Conservation (phyloP, 169 alveolate species). For the Cryptosporidium tyzzeri region DNA sequence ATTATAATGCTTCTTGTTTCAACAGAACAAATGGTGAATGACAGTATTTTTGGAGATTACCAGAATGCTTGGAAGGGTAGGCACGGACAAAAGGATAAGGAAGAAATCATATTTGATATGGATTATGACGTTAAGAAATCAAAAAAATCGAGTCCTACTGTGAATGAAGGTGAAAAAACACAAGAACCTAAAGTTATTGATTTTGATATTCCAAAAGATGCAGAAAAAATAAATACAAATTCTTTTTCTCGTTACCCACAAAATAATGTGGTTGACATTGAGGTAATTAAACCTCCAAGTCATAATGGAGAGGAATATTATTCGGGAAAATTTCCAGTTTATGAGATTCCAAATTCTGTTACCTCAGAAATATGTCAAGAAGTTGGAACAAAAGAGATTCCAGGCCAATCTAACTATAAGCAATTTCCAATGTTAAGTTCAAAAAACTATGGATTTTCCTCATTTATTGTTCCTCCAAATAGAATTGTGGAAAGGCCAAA, state of each 20-base stretch:
- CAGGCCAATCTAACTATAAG: slow-evolving; percentile 50
- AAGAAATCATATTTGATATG: slow-evolving; percentile 35
- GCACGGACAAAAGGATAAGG: neutral
- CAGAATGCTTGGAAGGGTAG: slow-evolving; percentile 66
- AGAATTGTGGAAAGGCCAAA: neutral
- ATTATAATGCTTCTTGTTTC: slow-evolving; percentile 43
- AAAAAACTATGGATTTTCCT: neutral
- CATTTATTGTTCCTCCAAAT: slow-evolving; percentile 59
- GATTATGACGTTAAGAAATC: neutral
- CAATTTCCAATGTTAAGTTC: neutral
- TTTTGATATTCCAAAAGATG: slow-evolving; percentile 36
- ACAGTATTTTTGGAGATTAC: slow-evolving; percentile 47
- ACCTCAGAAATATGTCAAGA: slow-evolving; percentile 57
- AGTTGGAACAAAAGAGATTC: slow-evolving; percentile 66
- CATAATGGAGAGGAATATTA: slow-evolving; percentile 16
- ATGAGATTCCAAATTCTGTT: slow-evolving; percentile 68
- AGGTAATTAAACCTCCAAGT: slow-evolving; percentile 6
- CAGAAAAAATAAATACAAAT: neutral
- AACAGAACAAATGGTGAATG: slow-evolving; percentile 56
- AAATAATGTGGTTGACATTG: slow-evolving; percentile 39
- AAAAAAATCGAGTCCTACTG: neutral
- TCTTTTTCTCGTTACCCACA: neutral
- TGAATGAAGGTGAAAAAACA: neutral
- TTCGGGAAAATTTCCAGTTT: slow-evolving; percentile 53
- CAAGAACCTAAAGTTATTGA: neutral